phyloP scores from a whole-genome alignment of 768 basidiomycete species.

The Phylloporus sp. region DNA sequence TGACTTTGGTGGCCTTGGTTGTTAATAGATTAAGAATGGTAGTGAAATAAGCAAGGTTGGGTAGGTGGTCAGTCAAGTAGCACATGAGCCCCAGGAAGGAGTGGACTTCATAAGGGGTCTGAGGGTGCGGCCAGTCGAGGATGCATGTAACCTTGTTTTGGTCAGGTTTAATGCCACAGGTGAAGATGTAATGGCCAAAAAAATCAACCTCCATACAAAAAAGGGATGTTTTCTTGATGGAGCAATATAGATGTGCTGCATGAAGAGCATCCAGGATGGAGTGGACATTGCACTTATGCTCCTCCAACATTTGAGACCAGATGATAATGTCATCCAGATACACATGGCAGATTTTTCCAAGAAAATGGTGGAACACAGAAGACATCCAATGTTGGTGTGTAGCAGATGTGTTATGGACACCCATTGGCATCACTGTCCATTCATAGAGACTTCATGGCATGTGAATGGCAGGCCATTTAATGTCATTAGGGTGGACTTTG shows the following conservation, averaged over 20 bases:
- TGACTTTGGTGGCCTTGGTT: not conserved
- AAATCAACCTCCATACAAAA: not conserved
- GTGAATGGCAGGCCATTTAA: conserved; percentile 32
- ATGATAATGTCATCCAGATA: conserved; percentile 26
- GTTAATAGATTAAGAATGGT: not conserved
- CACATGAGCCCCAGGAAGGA: not conserved
- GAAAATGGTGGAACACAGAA: conserved; percentile 5
- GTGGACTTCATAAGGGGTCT: too few species aligned
- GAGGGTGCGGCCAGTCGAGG: not conserved
- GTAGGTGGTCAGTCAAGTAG: not conserved
- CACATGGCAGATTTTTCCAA: conserved; percentile 16
- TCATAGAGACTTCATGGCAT: conserved; percentile 39
- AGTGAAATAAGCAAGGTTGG: not conserved
- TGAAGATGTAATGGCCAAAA: not conserved
- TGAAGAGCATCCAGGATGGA: conserved; percentile 28
- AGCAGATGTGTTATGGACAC: conserved; percentile 10
- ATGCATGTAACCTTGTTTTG: not conserved
- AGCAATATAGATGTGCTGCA: too few species aligned
- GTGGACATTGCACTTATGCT: conserved; percentile 25
- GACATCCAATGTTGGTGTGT: conserved; percentile 16
- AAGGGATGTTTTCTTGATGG: too few species aligned
- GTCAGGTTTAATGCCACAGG: not conserved
- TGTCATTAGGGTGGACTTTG: conserved; percentile 23
- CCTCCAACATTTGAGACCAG: conserved; percentile 22
- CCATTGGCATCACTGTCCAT: conserved; percentile 23